Evolutionary conservation across 768 basidiomycete genomes (phyloP).

Genomic region (Pleurotus platypus): DNA sequence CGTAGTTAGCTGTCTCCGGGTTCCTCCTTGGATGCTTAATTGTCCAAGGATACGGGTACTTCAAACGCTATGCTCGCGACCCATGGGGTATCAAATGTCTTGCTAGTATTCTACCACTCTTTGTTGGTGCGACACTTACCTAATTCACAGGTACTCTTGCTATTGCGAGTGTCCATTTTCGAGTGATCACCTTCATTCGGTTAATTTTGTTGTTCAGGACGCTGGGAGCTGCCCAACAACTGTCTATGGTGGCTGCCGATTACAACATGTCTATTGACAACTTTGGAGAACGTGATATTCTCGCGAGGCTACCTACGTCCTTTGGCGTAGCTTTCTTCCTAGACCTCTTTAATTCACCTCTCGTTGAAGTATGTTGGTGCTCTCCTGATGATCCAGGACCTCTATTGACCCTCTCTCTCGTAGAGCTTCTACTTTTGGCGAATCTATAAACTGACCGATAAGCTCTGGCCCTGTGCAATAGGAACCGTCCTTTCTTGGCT

Average conservation of each 20-base stretch:
- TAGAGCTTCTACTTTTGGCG: not conserved
- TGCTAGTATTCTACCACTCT: not conserved
- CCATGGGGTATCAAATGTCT: not conserved
- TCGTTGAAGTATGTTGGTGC: not conserved
- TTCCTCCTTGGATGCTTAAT: not conserved
- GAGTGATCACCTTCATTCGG: not conserved
- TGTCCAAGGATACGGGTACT: not conserved
- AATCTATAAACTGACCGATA: not conserved
- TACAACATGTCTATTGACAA: not conserved
- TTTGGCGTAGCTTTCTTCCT: not conserved
- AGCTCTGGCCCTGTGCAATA: not conserved
- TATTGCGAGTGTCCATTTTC: not conserved
- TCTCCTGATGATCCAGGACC: not conserved
- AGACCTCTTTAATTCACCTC: not conserved
- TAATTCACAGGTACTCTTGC: not conserved
- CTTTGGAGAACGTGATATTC: not conserved
- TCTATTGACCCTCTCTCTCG: not conserved
- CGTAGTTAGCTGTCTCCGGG: not conserved
- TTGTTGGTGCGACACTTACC: not conserved
- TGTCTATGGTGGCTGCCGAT: not conserved
- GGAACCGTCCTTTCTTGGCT: not conserved
- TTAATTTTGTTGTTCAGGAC: not conserved
- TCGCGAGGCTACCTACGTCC: not conserved
- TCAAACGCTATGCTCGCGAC: not conserved
- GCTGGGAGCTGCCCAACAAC: not conserved